Evolutionary conservation across 176 grass and related monocot species (phyloP), one percentile per base, ranked within the genome.

Genomic region (Rhynchospora breviuscula): DNA sequence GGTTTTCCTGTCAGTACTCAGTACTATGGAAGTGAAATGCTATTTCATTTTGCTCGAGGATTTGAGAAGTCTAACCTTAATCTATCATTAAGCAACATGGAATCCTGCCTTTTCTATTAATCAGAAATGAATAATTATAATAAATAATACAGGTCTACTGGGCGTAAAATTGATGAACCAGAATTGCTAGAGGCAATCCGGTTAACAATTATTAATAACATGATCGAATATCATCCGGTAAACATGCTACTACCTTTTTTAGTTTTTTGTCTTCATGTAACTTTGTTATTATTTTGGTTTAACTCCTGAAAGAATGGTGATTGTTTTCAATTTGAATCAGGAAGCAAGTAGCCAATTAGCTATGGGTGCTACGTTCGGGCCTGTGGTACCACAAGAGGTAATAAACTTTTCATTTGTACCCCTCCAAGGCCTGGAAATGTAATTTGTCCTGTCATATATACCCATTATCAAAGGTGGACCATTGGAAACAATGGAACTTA

Each of bases 201-300:
- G 9, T 81, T 95, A 80, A 99, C 96, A 17, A 95, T 99, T 89
- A 99, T 99, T 83, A 95, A 93, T 79, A 93, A 89, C 78, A 89
- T 99, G 96, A 76, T 99, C 23, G 71, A 95, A 45, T 99, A 95
- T 88, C 96, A 99, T 83, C 96, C 96, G 63, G 96, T 99, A 99
- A 79, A 73, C 85, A 17, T 79, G 35, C 76, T 77, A 59, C 68
- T 25, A 70, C 2, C 73, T 76, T 82, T 23, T 44, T 29, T 81
- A 44, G 83, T 81, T 88, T 0, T 19, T 84, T 80, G 29, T 49
- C 49, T 86, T 67, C 84, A 8, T 58, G 52, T 67, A 54, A 81
- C 78, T 45, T 21, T 40, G 26, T 57, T 26, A 85, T 45, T 47
- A 14, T 68, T 46, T 63, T 61, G 13, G 65, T 63, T 84, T 18